Conservation (phyloP, 148 eudicot species). For the Amaranthus hypochondriacus region DNA sequence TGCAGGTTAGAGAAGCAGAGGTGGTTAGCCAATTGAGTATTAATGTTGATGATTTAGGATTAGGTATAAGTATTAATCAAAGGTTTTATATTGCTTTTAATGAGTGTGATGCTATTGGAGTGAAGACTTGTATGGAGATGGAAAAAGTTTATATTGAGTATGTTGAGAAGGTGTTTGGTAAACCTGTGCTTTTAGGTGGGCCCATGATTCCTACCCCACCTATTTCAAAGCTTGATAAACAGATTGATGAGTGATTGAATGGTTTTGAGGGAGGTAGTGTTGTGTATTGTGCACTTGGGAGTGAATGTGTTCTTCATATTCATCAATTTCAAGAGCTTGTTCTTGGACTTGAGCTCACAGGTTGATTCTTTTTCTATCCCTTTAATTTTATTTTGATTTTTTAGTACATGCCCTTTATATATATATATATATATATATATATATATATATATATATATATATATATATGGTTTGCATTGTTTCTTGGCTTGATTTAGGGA, state of each 20-base stretch:
- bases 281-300: conserved; percentile 50
- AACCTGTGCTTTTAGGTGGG: conserved; percentile 26
- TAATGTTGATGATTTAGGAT: not conserved
- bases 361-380: not conserved
- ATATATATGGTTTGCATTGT: too few species aligned
- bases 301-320: conserved; percentile 31
- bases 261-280: conserved; percentile 27
- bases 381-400: too few species aligned
- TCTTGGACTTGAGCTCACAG: conserved; percentile 46
- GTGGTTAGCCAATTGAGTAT: not conserved
- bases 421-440: too few species aligned
- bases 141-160: conserved; percentile 10
- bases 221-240: conserved; percentile 26
- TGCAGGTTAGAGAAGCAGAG: conserved; percentile 3
- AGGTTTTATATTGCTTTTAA: not conserved
- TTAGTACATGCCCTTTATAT: too few species aligned
- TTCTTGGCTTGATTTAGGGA: too few species aligned
- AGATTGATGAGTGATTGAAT: conserved; percentile 34
- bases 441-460: too few species aligned
- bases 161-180: not conserved
- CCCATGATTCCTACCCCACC: conserved; percentile 34
- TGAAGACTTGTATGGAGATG: conserved; percentile 21
- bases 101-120: conserved; percentile 17
- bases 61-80: not conserved
- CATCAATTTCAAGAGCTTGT: conserved; percentile 41